Conservation (phyloP, 176 grass and related monocot genomes). For the Paspalum notatum region DNA sequence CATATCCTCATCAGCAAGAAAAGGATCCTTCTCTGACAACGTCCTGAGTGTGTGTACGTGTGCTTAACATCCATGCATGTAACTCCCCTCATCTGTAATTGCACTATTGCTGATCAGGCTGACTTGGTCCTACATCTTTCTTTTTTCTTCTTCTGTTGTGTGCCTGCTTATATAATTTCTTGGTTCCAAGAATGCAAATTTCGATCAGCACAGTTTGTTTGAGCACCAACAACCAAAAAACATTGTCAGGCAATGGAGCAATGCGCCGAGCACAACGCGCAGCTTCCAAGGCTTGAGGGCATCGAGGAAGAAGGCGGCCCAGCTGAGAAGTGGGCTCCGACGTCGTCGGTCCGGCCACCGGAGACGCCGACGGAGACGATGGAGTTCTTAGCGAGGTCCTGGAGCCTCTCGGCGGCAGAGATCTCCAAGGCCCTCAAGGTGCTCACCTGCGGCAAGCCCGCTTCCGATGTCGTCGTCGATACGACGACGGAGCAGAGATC, state of each 20-base stretch:
- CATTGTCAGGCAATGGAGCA: constrained; percentile 53
- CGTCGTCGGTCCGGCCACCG: constrained; percentile 62
- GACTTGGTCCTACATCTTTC: too few relatives aligned
- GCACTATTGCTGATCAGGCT: background rate
- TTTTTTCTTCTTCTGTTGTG: background rate
- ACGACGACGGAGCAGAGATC: constrained; percentile 27
- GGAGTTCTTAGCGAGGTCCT: constrained; percentile 88
- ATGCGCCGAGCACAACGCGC: constrained; percentile 31
- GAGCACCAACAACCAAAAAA: too few relatives aligned
- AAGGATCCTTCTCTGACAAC: background rate
- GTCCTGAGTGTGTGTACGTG: constrained; percentile 18
- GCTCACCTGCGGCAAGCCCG: constrained; percentile 50
- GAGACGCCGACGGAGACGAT: constrained; percentile 96
- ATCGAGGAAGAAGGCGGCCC: constrained; percentile 69
- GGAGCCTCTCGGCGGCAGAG: constrained; percentile 91
- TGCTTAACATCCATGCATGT: background rate
- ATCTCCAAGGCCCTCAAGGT: constrained; percentile 82
- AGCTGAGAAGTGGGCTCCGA: constrained; percentile 45
- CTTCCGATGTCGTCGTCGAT: constrained; percentile 3
- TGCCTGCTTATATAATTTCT: background rate
- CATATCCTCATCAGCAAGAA: background rate
- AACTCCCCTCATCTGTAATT: background rate
- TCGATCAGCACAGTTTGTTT: too few relatives aligned
- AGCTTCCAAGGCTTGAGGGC: constrained; percentile 62
- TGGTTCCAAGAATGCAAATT: background rate